Base-by-base conservation (phyloP, 441 rosid species). In the Biscutella laevigata region DNA sequence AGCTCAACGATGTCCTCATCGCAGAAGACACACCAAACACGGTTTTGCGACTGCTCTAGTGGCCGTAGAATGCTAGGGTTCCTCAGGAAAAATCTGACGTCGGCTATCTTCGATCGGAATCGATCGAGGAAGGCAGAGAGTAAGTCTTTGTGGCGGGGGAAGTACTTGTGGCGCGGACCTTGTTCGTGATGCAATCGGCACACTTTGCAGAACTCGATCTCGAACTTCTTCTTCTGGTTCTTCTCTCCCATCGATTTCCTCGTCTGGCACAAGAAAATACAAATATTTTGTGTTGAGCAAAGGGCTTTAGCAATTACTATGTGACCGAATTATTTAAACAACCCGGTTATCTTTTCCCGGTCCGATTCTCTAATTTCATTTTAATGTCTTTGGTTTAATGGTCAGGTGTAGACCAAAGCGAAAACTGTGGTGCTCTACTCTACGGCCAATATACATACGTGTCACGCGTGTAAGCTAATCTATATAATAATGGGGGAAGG, bases 11-110 rank as follows among this genome's bases (percentile, higher is more conserved):
- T 50, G 32, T 81, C 95, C 27, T 52, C 40, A 29, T 84, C 95
- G 53, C 99, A 88, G 74, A 88, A 76, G 71, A 82, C 81, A 64
- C 94, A 83, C 96, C 97, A 84, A 24, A 86, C 60, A 54, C 90
- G 80, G 65, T 78, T 79, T 29, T 68, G 74, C 32, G 79, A 74
- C 41, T 81, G 75, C 61, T 67, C 73, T 24, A 80, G 86, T 7
- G 78, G 74, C 15, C 74, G 77, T 47, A 88, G 72, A 42, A 65
- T 11, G 74, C 39, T 69, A 67, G 94, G 92, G 68, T 72, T 80
- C 51, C 48, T 81, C 57, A 81, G 72, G 70, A 86, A 85, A 77
- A 77, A 82, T 27, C 74, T 80, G 61, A 80, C 61, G 46, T 82
- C 95, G 26, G 67, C 60, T 19, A 83, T 33, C 67, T 80, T 88